Conservation (phyloP, 441 rosid species). For the Aquilaria agallochum region DNA sequence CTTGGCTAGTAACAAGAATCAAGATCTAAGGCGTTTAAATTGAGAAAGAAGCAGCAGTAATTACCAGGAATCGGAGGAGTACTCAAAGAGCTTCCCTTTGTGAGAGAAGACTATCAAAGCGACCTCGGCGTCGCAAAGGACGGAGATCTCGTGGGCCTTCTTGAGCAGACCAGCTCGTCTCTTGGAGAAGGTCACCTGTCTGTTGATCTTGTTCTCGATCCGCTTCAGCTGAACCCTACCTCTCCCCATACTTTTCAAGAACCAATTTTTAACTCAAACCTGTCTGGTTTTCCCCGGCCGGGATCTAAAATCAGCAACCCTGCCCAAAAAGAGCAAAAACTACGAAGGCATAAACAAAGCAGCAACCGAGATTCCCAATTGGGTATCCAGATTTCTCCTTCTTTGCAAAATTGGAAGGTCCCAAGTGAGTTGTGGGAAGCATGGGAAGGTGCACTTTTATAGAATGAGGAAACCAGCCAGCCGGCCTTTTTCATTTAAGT, state of each 20-base stretch:
- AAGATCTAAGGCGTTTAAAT: not conserved
- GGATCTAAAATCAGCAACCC: too few species aligned
- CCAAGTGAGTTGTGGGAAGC: too few species aligned
- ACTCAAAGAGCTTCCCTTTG: conserved; percentile 49
- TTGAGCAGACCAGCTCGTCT: conserved; percentile 60
- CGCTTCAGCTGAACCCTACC: conserved; percentile 72
- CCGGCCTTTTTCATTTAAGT: too few species aligned
- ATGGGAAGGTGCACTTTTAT: too few species aligned
- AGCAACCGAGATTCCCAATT: not conserved
- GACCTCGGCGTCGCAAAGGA: conserved; percentile 50
- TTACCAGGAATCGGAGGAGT: conserved; percentile 48
- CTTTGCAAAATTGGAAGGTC: too few species aligned
- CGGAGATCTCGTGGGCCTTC: conserved; percentile 74
- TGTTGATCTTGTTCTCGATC: conserved; percentile 66
- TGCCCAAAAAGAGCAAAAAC: conserved; percentile 16
- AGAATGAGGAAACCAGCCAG: too few species aligned
- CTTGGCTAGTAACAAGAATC: too few species aligned
- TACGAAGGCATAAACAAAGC: conserved; percentile 15
- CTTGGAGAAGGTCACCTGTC: conserved; percentile 67
- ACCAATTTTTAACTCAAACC: too few species aligned
- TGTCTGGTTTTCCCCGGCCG: too few species aligned
- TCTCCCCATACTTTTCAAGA: conserved; percentile 35
- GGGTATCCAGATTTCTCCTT: too few species aligned
- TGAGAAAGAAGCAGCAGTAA: not conserved
- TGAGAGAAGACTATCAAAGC: conserved; percentile 49